Percentiles rank a stretch among this genome's conserved stretches.
These are phyloP conservation scores for Leccinum obscurum DNA, from an alignment of 768 basidiomycete genomes.

Conservation along the genomic window DNA sequence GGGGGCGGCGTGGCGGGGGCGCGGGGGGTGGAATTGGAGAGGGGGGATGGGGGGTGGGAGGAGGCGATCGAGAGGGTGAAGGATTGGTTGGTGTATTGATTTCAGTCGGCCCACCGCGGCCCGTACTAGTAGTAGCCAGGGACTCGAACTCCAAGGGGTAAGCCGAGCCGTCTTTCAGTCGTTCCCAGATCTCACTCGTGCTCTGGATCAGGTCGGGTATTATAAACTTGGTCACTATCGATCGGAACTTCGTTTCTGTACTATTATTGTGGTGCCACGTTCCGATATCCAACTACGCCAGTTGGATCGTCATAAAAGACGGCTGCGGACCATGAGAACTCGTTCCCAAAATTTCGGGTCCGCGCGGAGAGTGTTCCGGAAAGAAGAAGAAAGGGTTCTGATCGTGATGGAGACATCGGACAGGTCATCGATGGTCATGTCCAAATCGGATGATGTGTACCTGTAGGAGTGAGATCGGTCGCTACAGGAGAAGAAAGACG, in stretches of 20 bases:
- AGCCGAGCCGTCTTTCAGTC: background rate
- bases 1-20: no score
- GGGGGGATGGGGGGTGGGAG: conserved; percentile 34
- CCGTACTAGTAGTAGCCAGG: no score
- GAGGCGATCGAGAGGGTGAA: conserved; percentile 21
- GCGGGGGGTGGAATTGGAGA: conserved; percentile 27
- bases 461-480: background rate
- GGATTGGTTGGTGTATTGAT: conserved; percentile 39
- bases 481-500: background rate
- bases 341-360: background rate
- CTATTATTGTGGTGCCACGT: background rate
- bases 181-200: background rate
- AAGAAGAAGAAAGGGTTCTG: background rate
- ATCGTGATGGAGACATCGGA: background rate
- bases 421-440: background rate
- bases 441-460: background rate
- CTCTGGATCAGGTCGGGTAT: background rate
- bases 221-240: no score
- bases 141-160: no score
- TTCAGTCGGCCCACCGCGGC: no score
- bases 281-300: background rate
- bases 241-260: background rate
- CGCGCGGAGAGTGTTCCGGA: background rate
- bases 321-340: background rate
- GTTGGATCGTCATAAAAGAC: background rate